These are phyloP conservation scores for Chrysoporthe deuterocubensis DNA, from an alignment of 2,329 filamentous ascomycete genomes.

Conservation along the genomic window DNA sequence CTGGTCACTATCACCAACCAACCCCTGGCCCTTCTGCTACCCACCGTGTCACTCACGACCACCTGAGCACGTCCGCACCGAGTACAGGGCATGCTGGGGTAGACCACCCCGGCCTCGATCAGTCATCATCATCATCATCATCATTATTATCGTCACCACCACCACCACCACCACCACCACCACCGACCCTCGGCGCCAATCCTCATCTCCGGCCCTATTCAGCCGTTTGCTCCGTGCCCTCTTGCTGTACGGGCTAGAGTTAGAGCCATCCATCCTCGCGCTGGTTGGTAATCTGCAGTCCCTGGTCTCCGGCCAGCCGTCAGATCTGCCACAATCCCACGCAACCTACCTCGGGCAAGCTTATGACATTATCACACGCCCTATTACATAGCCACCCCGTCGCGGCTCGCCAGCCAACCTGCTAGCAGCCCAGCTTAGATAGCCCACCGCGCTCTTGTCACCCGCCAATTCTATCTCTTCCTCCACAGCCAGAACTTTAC, in stretches of 20 bases:
- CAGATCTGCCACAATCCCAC: constrained; percentile 16
- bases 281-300: not conserved
- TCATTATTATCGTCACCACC: not conserved
- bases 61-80: too few species aligned
- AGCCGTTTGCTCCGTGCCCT: not conserved
- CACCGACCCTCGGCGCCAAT: not conserved
- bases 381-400: constrained; percentile 27
- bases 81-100: too few species aligned
- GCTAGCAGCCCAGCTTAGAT: not conserved
- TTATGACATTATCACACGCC: constrained; percentile 29
- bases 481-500: not conserved
- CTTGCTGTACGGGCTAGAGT: not conserved
- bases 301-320: not conserved
- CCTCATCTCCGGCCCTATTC: not conserved
- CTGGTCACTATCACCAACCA: not conserved
- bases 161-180: not conserved
- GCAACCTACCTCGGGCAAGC: not conserved
- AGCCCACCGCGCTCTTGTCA: constrained; percentile 20
- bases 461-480: constrained; percentile 9
- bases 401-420: not conserved
- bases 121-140: constrained; percentile 1
- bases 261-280: not conserved
- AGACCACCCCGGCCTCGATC: not conserved
- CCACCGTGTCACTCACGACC: not conserved
- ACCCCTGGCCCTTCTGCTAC: not conserved